These are phyloP conservation scores for Mucor circinelloides DNA, from an alignment of 371 early-diverging fungal species.

Conservation along the genomic window DNA sequence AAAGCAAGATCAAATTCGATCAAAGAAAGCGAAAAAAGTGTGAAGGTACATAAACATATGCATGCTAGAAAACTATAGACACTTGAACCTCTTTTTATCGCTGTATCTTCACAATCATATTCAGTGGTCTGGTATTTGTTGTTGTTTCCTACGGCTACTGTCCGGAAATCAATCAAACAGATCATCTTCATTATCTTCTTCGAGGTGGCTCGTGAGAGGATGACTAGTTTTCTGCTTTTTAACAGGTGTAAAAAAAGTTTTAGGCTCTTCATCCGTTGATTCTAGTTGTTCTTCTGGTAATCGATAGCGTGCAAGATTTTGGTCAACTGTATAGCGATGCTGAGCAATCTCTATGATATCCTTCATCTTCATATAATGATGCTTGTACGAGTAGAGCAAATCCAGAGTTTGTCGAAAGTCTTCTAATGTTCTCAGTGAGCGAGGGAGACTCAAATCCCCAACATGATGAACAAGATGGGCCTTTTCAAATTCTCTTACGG, in stretches of 20 bases:
- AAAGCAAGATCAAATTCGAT: background rate
- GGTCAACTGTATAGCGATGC: background rate
- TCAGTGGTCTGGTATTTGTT: background rate
- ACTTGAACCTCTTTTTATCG: background rate
- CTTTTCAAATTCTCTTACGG: background rate
- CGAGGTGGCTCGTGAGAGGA: background rate
- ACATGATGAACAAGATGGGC: conserved; percentile 7
- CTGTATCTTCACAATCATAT: background rate
- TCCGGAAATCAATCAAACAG: background rate
- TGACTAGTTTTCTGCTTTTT: background rate
- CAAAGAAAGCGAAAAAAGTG: background rate
- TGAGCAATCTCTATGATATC: background rate
- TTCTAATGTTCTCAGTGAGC: background rate
- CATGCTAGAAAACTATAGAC: background rate
- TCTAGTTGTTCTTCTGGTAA: background rate
- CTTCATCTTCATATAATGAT: conserved; percentile 6
- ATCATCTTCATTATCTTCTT: background rate
- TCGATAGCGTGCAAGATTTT: background rate
- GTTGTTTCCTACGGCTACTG: background rate
- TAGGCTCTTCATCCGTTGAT: background rate
- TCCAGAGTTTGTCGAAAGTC: background rate
- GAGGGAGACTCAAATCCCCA: conserved; percentile 4
- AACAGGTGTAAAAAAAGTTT: background rate
- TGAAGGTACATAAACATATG: background rate
- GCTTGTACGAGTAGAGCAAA: conserved; percentile 1